These are phyloP conservation scores for Tuctoria greenei DNA, from an alignment of 176 grass and related monocot genomes.

Conservation along the genomic window DNA sequence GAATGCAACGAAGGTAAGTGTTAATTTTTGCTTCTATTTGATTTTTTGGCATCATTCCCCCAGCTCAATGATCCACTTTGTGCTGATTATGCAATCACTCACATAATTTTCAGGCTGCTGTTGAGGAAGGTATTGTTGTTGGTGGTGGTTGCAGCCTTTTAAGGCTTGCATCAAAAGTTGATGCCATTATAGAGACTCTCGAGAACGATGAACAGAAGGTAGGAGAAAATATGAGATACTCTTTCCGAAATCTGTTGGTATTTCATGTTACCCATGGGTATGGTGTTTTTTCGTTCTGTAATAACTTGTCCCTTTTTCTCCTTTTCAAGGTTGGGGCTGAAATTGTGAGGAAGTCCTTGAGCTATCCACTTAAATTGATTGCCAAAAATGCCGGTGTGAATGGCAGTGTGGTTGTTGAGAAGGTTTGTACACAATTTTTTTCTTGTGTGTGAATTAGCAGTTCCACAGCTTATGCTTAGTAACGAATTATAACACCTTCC, in stretches of 20 bases:
- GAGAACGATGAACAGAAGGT: constrained; percentile 99
- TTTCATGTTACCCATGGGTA: neutral
- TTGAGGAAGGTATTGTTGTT: constrained; percentile 95
- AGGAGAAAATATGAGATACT: neutral
- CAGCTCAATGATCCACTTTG: neutral
- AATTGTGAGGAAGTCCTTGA: constrained; percentile 86
- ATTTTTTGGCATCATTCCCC: neutral
- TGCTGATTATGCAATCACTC: neutral
- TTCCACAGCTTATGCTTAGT: neutral
- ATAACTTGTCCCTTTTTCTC: neutral
- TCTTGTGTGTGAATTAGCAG: neutral
- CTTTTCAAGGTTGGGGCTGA: constrained; percentile 75
- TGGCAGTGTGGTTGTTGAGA: constrained; percentile 83
- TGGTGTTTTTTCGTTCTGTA: neutral
- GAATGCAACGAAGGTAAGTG: constrained; percentile 86
- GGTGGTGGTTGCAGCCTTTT: constrained; percentile 92
- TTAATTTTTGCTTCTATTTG: neutral
- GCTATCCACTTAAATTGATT: constrained; percentile 91
- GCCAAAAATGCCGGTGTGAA: constrained; percentile 95
- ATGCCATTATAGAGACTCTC: constrained; percentile 79
- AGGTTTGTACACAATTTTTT: constrained; percentile 41
- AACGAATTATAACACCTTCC: neutral
- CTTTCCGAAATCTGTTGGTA: neutral
- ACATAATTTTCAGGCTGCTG: constrained; percentile 55
- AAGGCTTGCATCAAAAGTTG: constrained; percentile 78